These are phyloP conservation scores for Fusarium sp. DNA, from an alignment of 2,329 filamentous ascomycete species.

Conservation along the genomic window DNA sequence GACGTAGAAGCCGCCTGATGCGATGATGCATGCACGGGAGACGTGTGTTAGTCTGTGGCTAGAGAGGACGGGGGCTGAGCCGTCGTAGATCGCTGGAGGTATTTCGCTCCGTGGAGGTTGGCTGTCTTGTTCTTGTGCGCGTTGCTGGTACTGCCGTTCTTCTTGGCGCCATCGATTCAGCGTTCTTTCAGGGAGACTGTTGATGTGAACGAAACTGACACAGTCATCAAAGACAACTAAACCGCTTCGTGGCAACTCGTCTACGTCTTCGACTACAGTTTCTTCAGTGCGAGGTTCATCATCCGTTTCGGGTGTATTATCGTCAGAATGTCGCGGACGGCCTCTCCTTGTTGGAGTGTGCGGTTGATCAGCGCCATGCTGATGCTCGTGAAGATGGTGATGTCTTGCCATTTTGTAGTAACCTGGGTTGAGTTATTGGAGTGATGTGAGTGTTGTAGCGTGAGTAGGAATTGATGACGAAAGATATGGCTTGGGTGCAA, in stretches of 20 bases:
- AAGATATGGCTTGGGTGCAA: background rate
- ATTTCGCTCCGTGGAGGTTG: background rate
- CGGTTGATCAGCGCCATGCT: background rate
- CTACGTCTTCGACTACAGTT: background rate
- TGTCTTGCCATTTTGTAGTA: background rate
- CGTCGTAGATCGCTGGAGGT: background rate
- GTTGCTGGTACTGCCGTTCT: background rate
- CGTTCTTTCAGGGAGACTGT: background rate
- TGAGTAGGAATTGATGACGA: background rate
- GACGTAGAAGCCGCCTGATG: background rate
- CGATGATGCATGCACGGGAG: background rate
- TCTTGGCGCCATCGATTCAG: background rate
- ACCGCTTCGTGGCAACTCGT: background rate
- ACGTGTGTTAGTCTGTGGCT: background rate
- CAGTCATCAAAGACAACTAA: background rate
- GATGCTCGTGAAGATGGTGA: background rate
- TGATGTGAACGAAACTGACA: background rate
- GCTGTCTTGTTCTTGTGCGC: background rate
- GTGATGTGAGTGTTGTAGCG: background rate
- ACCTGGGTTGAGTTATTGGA: background rate
- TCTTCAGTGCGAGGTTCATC: background rate
- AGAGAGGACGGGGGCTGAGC: background rate
- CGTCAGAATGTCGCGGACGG: rapidly evolving
- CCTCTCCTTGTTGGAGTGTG: background rate
- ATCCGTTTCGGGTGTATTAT: rapidly evolving